These are phyloP conservation scores for Candida morakotiae DNA, from an alignment of 805 yeast genomes.

Conservation along the genomic window DNA sequence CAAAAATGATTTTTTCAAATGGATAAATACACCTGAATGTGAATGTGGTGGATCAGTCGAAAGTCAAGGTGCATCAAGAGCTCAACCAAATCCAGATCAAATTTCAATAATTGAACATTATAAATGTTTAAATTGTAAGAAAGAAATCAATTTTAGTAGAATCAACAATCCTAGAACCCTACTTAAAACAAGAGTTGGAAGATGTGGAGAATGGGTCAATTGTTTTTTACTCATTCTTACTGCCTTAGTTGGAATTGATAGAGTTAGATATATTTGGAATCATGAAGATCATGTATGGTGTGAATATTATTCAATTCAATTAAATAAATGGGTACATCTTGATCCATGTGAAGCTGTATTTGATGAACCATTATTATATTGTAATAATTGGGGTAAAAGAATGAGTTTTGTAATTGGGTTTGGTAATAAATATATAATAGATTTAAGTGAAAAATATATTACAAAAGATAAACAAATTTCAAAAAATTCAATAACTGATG, in stretches of 20 bases:
- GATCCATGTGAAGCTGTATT: slow-evolving; percentile 86
- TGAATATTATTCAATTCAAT: slow-evolving; percentile 65
- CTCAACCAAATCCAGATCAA: slow-evolving; percentile 39
- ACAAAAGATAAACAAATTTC: slow-evolving; percentile 24
- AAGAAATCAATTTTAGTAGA: slow-evolving; percentile 62
- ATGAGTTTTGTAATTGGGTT: slow-evolving; percentile 87
- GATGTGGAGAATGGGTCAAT: slow-evolving; percentile 97
- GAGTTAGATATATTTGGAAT: slow-evolving; percentile 75
- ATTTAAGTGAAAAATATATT: slow-evolving; percentile 69
- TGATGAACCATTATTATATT: slow-evolving; percentile 76
- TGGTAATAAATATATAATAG: slow-evolving; percentile 56
- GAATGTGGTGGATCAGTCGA: slow-evolving; percentile 40
- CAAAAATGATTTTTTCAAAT: slow-evolving; percentile 72
- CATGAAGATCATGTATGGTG: slow-evolving; percentile 96
- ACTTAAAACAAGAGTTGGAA: slow-evolving; percentile 60
- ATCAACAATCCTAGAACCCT: slow-evolving; percentile 65
- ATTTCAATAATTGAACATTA: slow-evolving; percentile 65
- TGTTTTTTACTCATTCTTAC: slow-evolving; percentile 68
- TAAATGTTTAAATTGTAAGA: slow-evolving; percentile 50
- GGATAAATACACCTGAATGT: slow-evolving; percentile 77
- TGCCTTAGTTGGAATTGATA: slow-evolving; percentile 48
- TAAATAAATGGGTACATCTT: slow-evolving; percentile 77
- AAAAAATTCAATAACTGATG: slow-evolving; percentile 9
- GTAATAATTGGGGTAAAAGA: slow-evolving; percentile 86
- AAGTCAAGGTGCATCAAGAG: slow-evolving; percentile 26